These are phyloP conservation scores for Scenedesmus sp. DNA, from an alignment of 163 green algal species.

Conservation along the genomic window DNA sequence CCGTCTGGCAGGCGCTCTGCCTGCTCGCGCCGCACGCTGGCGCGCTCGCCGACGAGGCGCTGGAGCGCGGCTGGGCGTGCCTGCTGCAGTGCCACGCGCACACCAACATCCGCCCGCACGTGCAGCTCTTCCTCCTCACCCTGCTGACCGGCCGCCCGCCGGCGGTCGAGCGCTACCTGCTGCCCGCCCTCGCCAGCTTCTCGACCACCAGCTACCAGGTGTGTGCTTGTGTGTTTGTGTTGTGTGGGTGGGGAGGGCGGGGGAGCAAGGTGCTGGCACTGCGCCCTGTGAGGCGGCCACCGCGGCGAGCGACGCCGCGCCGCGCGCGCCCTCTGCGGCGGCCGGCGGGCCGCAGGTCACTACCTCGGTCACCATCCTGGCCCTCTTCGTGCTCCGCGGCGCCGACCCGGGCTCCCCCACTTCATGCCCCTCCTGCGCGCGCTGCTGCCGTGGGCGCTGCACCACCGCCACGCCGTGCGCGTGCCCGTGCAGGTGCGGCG, in stretches of 20 bases:
- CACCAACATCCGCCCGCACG: conserved; percentile 50
- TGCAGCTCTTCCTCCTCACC: conserved; percentile 51
- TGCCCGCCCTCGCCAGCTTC: conserved; percentile 47
- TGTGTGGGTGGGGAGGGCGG: background rate
- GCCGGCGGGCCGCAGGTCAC: conserved; percentile 42
- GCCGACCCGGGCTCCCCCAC: background rate
- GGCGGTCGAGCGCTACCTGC: conserved; percentile 27
- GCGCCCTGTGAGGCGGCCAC: background rate
- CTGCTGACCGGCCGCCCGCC: conserved; percentile 29
- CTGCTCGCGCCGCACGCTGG: conserved; percentile 38
- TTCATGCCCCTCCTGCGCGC: background rate
- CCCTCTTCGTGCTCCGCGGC: conserved; percentile 44
- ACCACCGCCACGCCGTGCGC: conserved; percentile 56
- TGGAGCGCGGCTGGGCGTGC: conserved; percentile 34
- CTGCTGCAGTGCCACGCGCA: conserved; percentile 41
- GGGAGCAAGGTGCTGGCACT: background rate
- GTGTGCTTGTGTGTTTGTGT: background rate
- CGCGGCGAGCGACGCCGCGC: background rate
- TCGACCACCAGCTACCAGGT: conserved; percentile 57
- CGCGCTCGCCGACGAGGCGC: background rate
- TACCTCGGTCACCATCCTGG: conserved; percentile 53
- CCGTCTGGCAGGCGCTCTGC: conserved; percentile 48
- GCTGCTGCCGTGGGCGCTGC: conserved; percentile 53
- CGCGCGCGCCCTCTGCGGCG: background rate
- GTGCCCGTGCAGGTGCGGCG: conserved; percentile 37